Conservation (phyloP, 2,329 filamentous ascomycete genomes). For the Botrytis pseudocinerea region DNA sequence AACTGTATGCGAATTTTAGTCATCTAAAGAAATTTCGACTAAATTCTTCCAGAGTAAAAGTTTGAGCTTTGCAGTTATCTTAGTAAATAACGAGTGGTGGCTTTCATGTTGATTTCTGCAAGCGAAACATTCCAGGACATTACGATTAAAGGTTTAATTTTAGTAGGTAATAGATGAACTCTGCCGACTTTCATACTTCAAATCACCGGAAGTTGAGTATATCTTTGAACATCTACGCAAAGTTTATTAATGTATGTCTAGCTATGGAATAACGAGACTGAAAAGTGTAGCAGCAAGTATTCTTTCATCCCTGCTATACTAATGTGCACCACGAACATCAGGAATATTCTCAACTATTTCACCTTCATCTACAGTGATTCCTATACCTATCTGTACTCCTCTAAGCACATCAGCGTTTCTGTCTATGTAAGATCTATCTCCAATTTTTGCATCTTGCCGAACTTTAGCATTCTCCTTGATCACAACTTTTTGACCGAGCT, state of each 20-base stretch:
- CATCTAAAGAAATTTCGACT: too few relatives aligned
- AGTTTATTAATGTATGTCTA: too few relatives aligned
- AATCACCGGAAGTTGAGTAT: not conserved
- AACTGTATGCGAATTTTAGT: not conserved
- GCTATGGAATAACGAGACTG: not conserved
- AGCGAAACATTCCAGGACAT: not conserved
- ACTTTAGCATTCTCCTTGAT: rapidly evolving
- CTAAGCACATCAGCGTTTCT: rapidly evolving
- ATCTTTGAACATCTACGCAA: not conserved
- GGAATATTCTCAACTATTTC: not conserved
- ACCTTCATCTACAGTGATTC: not conserved
- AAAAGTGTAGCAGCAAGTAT: not conserved
- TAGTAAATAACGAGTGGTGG: rapidly evolving
- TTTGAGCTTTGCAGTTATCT: not conserved
- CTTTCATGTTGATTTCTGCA: not conserved
- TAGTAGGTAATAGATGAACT: not conserved
- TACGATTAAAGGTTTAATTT: not conserved
- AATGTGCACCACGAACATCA: not conserved
- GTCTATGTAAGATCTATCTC: not conserved
- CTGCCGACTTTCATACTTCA: rapidly evolving
- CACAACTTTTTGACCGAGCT: rapidly evolving
- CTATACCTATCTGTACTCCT: not conserved
- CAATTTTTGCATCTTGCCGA: not conserved
- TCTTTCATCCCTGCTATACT: not conserved
- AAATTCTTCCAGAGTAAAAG: not conserved